Evolutionary conservation across 768 basidiomycete species (phyloP), one percentile per base, ranked within the genome.

Genomic region (Scleroderma bovista): DNA sequence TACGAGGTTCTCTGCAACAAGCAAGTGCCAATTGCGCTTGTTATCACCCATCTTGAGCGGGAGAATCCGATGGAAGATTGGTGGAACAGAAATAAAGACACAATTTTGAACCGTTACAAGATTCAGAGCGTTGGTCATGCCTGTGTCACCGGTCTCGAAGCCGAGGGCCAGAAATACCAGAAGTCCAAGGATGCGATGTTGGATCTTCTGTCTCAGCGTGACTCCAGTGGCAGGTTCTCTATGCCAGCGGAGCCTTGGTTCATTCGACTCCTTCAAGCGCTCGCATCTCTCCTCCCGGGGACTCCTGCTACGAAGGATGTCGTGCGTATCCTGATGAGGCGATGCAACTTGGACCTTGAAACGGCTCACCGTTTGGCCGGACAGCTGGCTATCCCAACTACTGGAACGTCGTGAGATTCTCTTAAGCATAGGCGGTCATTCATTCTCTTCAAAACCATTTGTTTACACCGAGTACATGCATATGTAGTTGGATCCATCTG

Each of bases 31-130:
- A 65, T 70, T 16, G 61, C 72, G 0, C 46, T 75, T 20, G 68
- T 69, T 23, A 54, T 76, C 42, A 75, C 72, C 6, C 64, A 73
- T 23, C 53, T 75, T 22, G 74, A 73, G 56, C 66, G 66, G 38
- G 60, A 71, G 20, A 9, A 10, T 6, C 38, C n/a, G 23, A 69
- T 71, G 68, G 69, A 69, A 41, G 42, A 57, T n/a, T 71, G 70
- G 68, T 69, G 68, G 70, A 12, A 0, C 10, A 55, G 63, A 51
- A 71, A 69, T 46, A 41, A 55, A 8, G 38, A 40, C 6, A 41
- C 47, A 43, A 69, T 71, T 26, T 39, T 38, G 31, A 44, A 2
- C 52, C n/a, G n/a, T n/a, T 65, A 58, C 44, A 59, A 64, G 17
- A 67, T 65, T 23, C 33, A 57, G 29, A 56, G 69, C 19, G 53